These are phyloP conservation scores for Halophytophthora polymorphica DNA, from an alignment of 352 stramenopile species.

Conservation along the genomic window DNA sequence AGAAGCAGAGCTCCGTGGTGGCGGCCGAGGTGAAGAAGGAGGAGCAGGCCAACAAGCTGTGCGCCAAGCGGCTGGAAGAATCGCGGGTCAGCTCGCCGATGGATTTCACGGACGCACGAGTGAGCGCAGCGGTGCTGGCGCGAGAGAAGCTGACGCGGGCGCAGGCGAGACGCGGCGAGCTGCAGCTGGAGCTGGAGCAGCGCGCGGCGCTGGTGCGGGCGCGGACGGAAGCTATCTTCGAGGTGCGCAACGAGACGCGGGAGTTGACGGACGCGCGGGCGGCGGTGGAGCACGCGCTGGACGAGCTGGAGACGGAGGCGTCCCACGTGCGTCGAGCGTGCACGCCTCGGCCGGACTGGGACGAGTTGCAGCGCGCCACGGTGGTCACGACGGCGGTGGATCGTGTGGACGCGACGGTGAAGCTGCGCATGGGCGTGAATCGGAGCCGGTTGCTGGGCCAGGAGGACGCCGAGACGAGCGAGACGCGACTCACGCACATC, in stretches of 20 bases:
- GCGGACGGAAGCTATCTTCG: constrained; percentile 62
- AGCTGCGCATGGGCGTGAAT: constrained; percentile 30
- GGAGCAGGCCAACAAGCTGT: constrained; percentile 47
- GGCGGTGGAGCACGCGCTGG: constrained; percentile 19
- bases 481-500: constrained; percentile 39
- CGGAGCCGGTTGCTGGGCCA: constrained; percentile 16
- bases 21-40: constrained; percentile 51
- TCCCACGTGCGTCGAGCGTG: constrained; percentile 45
- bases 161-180: constrained; percentile 19
- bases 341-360: constrained; percentile 66
- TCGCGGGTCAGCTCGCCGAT: constrained; percentile 10
- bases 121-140: constrained; percentile 3
- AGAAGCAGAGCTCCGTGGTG: constrained; percentile 47
- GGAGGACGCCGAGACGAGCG: constrained; percentile 38
- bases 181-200: constrained; percentile 17
- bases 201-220: constrained; percentile 28
- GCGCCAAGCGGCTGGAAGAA: constrained; percentile 53
- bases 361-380: constrained; percentile 48
- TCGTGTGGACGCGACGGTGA: constrained; percentile 27
- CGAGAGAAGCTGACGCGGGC: constrained; percentile 20
- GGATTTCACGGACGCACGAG: constrained; percentile 8
- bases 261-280: constrained; percentile 28
- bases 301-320: constrained; percentile 34
- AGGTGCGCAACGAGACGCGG: constrained; percentile 41
- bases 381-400: constrained; percentile 56